phyloP scores from a whole-genome alignment of 108 stramenopile species.

The Schizochytrium sp. region DNA sequence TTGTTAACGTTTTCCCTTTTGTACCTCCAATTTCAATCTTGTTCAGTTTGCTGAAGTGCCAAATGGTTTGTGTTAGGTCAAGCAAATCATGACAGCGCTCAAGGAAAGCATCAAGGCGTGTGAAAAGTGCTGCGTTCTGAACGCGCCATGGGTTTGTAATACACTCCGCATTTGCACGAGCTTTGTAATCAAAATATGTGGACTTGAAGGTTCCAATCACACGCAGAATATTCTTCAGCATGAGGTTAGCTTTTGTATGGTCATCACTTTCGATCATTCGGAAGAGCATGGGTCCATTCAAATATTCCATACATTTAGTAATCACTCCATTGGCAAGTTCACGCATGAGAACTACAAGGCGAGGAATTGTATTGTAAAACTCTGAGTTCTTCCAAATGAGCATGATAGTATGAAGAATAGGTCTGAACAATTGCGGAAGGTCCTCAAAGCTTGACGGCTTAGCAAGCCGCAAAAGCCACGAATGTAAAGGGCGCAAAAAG shows the following conservation, averaged over 20 bases:
- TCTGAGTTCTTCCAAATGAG: conserved; percentile 70
- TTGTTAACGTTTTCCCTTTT: conserved; percentile 73
- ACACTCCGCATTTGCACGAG: conserved; percentile 66
- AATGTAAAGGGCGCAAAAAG: conserved; percentile 70
- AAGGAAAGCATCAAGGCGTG: conserved; percentile 70
- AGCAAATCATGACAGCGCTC: conserved; percentile 73
- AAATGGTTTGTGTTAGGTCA: conserved; percentile 67
- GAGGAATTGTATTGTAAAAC: conserved; percentile 68
- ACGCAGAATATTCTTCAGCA: conserved; percentile 61
- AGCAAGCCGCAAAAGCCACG: conserved; percentile 72
- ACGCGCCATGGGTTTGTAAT: conserved; percentile 71
- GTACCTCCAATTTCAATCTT: conserved; percentile 75
- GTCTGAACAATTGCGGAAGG: conserved; percentile 38
- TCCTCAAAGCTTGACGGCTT: not conserved
- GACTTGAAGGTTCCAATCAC: conserved; percentile 69
- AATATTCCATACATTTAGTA: conserved; percentile 34
- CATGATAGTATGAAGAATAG: conserved; percentile 68
- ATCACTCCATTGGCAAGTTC: conserved; percentile 70
- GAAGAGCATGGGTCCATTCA: conserved; percentile 64
- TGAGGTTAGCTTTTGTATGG: conserved; percentile 55
- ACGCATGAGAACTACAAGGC: conserved; percentile 71
- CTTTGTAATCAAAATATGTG: conserved; percentile 70
- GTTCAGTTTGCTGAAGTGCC: conserved; percentile 69
- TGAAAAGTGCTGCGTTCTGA: conserved; percentile 73
- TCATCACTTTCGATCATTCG: conserved; percentile 68